These are phyloP conservation scores for Melampsora occidentalis DNA, from an alignment of 1,284 basidiomycete species.

Conservation along the genomic window DNA sequence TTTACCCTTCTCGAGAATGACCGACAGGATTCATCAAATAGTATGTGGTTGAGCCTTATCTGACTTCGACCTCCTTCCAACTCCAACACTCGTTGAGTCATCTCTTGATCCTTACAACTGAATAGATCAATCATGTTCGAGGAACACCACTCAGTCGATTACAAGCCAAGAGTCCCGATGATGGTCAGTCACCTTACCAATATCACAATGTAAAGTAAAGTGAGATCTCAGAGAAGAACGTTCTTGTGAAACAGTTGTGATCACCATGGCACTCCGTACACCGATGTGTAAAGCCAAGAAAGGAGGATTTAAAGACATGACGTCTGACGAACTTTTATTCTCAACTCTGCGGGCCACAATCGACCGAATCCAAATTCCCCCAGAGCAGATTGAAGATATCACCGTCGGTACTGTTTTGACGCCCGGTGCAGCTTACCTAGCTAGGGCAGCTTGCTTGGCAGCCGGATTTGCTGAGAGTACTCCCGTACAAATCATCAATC, in stretches of 20 bases:
- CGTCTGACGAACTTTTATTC: slow-evolving; percentile 73
- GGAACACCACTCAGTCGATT: slow-evolving; percentile 19
- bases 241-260: slow-evolving; percentile 70
- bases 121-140: slow-evolving; percentile 12
- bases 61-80: neutral
- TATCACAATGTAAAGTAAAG: slow-evolving; percentile 54
- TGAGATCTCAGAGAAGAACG: slow-evolving; percentile 72
- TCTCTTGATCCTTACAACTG: neutral
- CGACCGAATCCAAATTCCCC: slow-evolving; percentile 50
- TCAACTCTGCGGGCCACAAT: slow-evolving; percentile 65
- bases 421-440: slow-evolving; percentile 62
- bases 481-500: slow-evolving; percentile 71
- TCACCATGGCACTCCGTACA: slow-evolving; percentile 77
- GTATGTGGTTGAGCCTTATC: neutral
- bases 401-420: slow-evolving; percentile 68
- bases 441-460: slow-evolving; percentile 70
- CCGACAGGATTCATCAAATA: slow-evolving; percentile 2
- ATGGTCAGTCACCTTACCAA: slow-evolving; percentile 40
- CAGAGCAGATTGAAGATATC: slow-evolving; percentile 70
- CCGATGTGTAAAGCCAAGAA: slow-evolving; percentile 72
- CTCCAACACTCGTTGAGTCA: neutral
- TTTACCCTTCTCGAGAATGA: neutral
- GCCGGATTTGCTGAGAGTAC: slow-evolving; percentile 75
- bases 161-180: slow-evolving; percentile 46
- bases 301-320: slow-evolving; percentile 74